Conservation (phyloP, 768 basidiomycete species). For the Podaxis sp. region DNA sequence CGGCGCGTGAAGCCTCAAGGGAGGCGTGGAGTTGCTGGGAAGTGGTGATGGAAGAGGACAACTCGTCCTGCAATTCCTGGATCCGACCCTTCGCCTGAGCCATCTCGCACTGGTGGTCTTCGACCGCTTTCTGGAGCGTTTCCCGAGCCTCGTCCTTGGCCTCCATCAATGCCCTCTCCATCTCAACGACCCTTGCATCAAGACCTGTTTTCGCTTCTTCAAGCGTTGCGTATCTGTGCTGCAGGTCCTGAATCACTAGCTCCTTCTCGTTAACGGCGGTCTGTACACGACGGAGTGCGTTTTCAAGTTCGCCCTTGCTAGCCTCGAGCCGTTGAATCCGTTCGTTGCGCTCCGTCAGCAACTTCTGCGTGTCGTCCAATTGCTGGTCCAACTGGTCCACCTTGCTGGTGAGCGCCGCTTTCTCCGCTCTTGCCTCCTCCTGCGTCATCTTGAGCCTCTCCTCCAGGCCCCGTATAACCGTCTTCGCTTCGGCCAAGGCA, state of each 20-base stretch:
- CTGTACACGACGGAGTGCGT: not conserved
- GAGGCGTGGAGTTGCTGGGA: conserved; percentile 6
- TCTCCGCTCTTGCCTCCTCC: not conserved
- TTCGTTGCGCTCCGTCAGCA: not conserved
- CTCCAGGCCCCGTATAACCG: conserved; percentile 2
- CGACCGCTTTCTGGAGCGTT: not conserved
- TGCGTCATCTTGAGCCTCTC: not conserved
- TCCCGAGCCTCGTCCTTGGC: not conserved
- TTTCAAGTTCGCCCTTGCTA: not conserved
- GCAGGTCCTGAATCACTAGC: not conserved
- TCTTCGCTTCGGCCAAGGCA: not conserved
- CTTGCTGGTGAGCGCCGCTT: not conserved
- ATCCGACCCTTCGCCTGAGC: not conserved
- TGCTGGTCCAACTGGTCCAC: not conserved
- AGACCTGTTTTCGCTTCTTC: not conserved
- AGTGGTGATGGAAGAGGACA: conserved; percentile 5
- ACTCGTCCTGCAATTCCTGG: conserved; percentile 1
- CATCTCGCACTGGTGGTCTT: conserved; percentile 3
- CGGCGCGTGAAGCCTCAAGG: conserved; percentile 1
- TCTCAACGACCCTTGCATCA: not conserved
- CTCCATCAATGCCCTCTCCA: conserved; percentile 2
- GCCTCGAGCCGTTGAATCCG: conserved; percentile 1
- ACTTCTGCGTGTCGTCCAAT: not conserved
- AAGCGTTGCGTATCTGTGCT: not conserved
- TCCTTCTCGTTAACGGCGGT: conserved; percentile 4